Evolutionary conservation across 345 rosid species (phyloP), one percentile per base, ranked within the genome.

Genomic region (Clausena lansium): DNA sequence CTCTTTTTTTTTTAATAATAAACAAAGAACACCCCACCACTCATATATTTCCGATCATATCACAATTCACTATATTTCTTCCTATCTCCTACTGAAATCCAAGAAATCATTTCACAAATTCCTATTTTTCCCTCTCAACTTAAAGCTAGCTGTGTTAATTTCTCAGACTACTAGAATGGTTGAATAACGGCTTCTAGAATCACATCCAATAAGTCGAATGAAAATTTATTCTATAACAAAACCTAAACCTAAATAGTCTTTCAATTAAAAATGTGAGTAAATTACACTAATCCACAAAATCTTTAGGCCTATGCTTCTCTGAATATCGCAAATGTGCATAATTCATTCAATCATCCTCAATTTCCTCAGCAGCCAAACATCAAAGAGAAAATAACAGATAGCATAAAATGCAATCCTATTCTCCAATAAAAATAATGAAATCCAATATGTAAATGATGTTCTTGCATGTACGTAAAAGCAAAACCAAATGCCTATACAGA

Each of bases 291-390:
- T 38, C 38, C 14, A 33, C 54, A 55, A 22, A 72, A 72, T 3
- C 41, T 33, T 9, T 45, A 32, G 25, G 50, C 24, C n/a, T 32
- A 14, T 55, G 47, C 39, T 54, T 38, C 25, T 55, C 28, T 22
- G 24, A 13, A 13, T 14, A 39, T 57, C n/a, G 45, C 57, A 36
- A 60, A 52, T 27, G 65, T n/a, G 22, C 13, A 7, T 19, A 45
- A n/a, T 30, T 32, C 47, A 61, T 36, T 72, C n/a, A 3, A 13
- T 30, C 33, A n/a, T 47, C 50, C 62, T 65, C 22, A 67, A 74
- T 20, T 75, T 70, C 73, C 60, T n/a, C n/a, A n/a, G n/a, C n/a
- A n/a, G 33, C 70, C 77, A 72, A 81, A 76, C 76, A 60, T 73
- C 71, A 70, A 47, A 35, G 13, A 65, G 71, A 73, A 80, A 63